phyloP scores from a whole-genome alignment of 768 basidiomycete genomes.

The Termitomyces sp. region DNA sequence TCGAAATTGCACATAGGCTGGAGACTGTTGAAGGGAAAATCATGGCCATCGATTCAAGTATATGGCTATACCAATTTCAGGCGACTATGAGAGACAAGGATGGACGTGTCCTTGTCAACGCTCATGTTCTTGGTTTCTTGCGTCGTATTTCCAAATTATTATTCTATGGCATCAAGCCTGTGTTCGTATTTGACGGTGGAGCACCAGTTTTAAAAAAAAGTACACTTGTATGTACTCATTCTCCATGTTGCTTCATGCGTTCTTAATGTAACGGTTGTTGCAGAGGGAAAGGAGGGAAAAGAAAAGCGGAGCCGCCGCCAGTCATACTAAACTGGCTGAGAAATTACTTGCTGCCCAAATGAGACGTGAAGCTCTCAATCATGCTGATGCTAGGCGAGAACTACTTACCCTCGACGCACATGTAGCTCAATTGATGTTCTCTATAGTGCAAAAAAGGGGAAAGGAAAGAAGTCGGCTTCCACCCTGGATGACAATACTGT shows the following conservation, averaged over 20 bases:
- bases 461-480: constrained; percentile 37
- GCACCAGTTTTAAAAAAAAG: constrained; percentile 85
- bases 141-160: constrained; percentile 90
- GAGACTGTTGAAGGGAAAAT: constrained; percentile 94
- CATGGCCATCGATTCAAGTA: constrained; percentile 97
- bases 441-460: constrained; percentile 26
- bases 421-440: not conserved
- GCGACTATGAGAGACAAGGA: constrained; percentile 99
- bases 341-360: constrained; percentile 90
- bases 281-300: constrained; percentile 86
- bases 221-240: constrained; percentile 63
- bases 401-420: not conserved
- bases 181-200: constrained; percentile 98
- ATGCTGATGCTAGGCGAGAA: constrained; percentile 6
- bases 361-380: constrained; percentile 78
- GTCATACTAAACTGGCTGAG: constrained; percentile 85
- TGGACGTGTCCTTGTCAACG: constrained; percentile 84
- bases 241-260: not conserved
- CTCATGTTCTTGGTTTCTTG: constrained; percentile 88
- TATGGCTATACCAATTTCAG: constrained; percentile 99
- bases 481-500: constrained; percentile 67
- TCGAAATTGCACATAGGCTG: constrained; percentile 44
- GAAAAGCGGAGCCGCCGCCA: constrained; percentile 86
- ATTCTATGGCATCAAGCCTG: constrained; percentile 96
- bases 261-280: not conserved